Evolutionary conservation across 2,329 filamentous ascomycete species (phyloP).

Genomic region (Pochonia chlamydosporia): DNA sequence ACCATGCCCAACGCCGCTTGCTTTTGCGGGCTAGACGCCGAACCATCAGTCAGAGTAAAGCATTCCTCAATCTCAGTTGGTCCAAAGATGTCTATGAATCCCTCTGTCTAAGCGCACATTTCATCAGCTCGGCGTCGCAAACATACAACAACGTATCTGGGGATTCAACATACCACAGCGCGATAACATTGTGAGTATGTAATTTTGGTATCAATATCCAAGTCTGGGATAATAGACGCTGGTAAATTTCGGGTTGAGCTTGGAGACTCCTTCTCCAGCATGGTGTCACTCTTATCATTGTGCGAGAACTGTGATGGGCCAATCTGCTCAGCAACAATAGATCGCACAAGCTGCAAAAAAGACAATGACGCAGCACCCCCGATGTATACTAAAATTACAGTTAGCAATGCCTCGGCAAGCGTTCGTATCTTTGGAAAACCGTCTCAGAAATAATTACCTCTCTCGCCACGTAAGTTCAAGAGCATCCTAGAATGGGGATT

Average conservation of each 20-base stretch:
- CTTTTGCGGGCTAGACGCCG: constrained; percentile 4
- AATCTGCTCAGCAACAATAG: constrained; percentile 41
- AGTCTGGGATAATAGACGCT: constrained; percentile 2
- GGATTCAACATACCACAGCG: constrained; percentile 16
- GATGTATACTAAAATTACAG: constrained; percentile 33
- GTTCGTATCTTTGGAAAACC: no score
- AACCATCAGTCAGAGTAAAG: constrained; percentile 9
- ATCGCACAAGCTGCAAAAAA: constrained; percentile 47
- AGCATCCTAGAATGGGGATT: constrained; percentile 36
- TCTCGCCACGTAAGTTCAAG: constrained; percentile 45
- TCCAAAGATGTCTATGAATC: constrained; percentile 26
- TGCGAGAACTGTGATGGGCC: constrained; percentile 50
- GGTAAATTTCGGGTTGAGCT: constrained; percentile 4
- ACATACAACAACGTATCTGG: not conserved
- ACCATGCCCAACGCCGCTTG: constrained; percentile 31
- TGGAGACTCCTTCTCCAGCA: constrained; percentile 41
- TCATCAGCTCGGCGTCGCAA: constrained; percentile 7
- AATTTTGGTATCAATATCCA: constrained; percentile 13
- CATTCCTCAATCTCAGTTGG: constrained; percentile 20
- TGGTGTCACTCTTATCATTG: constrained; percentile 41
- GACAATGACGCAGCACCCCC: constrained; percentile 48
- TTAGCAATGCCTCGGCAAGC: no score
- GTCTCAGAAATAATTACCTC: no score
- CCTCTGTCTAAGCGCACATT: constrained; percentile 20
- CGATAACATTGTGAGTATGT: constrained; percentile 13